Evolutionary conservation across 768 basidiomycete genomes (phyloP).

Genomic region (Crucibulum laeve): DNA sequence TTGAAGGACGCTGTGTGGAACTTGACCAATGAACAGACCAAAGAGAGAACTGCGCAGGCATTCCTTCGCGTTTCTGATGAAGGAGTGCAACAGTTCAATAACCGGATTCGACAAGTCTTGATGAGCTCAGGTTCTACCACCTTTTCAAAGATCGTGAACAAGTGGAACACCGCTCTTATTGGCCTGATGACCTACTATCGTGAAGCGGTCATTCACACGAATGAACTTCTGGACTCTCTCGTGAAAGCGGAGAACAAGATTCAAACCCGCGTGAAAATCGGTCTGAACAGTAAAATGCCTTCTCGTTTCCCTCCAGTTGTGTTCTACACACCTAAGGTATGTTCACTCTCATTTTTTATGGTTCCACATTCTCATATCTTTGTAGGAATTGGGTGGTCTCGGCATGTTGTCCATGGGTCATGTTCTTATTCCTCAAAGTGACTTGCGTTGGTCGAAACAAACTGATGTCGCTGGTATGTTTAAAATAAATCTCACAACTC

Average conservation of each 20-base stretch:
- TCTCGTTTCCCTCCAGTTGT: conserved; percentile 97
- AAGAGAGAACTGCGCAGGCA: conserved; percentile 96
- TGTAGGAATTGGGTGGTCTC: conserved; percentile 88
- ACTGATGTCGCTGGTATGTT: conserved; percentile 83
- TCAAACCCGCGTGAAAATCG: conserved; percentile 99
- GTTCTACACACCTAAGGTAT: conserved; percentile 90
- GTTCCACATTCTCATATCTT: conserved; percentile 2
- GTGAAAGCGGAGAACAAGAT: conserved; percentile 99
- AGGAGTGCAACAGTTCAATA: conserved; percentile 96
- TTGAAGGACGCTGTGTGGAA: conserved; percentile 97
- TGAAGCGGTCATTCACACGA: conserved; percentile 96
- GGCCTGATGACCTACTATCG: conserved; percentile 98
- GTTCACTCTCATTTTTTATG: conserved; percentile 2
- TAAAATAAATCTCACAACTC: neutral
- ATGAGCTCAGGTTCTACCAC: conserved; percentile 99
- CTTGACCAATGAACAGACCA: conserved; percentile 93
- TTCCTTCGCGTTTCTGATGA: conserved; percentile 98
- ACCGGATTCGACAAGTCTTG: conserved; percentile 91
- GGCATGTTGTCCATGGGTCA: conserved; percentile 99
- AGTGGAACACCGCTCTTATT: conserved; percentile 95
- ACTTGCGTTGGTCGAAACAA: conserved; percentile 96
- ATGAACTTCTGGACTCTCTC: conserved; percentile 90
- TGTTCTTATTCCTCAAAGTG: conserved; percentile 96
- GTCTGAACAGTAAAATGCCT: conserved; percentile 99
- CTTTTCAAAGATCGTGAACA: conserved; percentile 98